A percentile compares a stretch with the other conserved stretches of the same genome.
These are phyloP conservation scores for Tilletiaria anomala DNA, from an alignment of 1,284 basidiomycete genomes.

Conservation along the genomic window DNA sequence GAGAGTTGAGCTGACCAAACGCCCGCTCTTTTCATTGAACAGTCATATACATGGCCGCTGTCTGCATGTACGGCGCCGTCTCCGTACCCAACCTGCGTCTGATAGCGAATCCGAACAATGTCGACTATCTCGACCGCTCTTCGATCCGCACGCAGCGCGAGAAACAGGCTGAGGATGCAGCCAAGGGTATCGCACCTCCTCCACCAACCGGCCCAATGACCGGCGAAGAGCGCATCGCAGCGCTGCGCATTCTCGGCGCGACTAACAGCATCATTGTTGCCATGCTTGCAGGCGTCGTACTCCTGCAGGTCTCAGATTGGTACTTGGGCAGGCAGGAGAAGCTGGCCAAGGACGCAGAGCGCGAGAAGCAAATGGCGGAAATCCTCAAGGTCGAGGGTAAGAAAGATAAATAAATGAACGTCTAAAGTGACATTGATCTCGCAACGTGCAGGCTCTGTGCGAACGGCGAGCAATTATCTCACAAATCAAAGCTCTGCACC, in stretches of 20 bases:
- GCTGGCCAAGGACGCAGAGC: neutral
- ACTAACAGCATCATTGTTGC: constrained; percentile 29
- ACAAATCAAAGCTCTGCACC: too few species aligned
- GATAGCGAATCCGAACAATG: constrained; percentile 25
- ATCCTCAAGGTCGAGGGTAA: neutral
- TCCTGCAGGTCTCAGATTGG: constrained; percentile 30
- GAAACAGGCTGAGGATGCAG: constrained; percentile 10
- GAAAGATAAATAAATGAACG: too few species aligned
- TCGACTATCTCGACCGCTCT: constrained; percentile 12
- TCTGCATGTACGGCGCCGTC: constrained; percentile 34
- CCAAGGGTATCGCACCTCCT: constrained; percentile 4
- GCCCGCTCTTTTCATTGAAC: neutral
- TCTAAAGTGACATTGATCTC: too few species aligned
- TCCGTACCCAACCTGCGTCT: constrained; percentile 29
- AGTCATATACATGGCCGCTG: constrained; percentile 27
- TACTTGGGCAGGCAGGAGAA: constrained; percentile 10
- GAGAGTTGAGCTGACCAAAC: neutral
- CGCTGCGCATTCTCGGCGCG: constrained; percentile 27
- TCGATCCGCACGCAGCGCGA: constrained; percentile 21
- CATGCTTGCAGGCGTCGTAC: constrained; percentile 24
- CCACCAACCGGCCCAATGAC: constrained; percentile 15
- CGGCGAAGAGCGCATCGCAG: constrained; percentile 15
- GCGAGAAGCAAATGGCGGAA: neutral
- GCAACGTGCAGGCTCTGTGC: too few species aligned
- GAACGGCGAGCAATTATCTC: too few species aligned